Evolutionary conservation across 2,329 filamentous ascomycete genomes (phyloP), one percentile per base, ranked within the genome.

Genomic region (Ceratocystis smalleyi): DNA sequence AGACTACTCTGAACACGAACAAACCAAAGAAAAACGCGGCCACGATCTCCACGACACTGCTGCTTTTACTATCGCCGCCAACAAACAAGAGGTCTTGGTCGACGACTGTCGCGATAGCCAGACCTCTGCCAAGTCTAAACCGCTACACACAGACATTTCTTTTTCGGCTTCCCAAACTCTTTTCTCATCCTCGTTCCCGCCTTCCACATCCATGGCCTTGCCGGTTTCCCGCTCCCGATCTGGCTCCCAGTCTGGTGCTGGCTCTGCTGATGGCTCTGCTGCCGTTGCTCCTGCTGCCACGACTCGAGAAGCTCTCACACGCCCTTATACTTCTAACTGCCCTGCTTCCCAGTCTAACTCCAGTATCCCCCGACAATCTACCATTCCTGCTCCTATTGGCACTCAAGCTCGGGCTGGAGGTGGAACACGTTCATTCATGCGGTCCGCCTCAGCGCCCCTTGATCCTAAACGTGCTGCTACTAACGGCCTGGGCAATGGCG

Each of bases 361-460:
- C 43, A 62, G 47, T 12, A 66, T 63, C 43, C 61, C 64, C 8
- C 61, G 61, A 22, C 62, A 63, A 15, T 62, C 65, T 24, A 60
- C 55, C n/a, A 66, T 66, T 57, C 65, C 65, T 8, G 19, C 45
- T 22, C 65, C 65, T 40, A 43, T 66, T 30, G 57, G 62, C 24
- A 24, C 59, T 19, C 59, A 59, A 45, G 47, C 43, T 6, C 43
- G 61, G 10, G 62, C 54, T 19, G 35, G 45, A 27, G 35, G 43
- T 24, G 51, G 22, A 24, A 43, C 17, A 47, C 59, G 62, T 4
- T 43, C 43, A 15, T 30, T 47, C 19, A 62, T 60, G 47, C 65
- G 65, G 24, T 66, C 61, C 35, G 65, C 65, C 15, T 66, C 65
- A 22, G 65, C 57, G 22, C 65, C 65, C 10, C 59, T 64, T 27